A percentile compares a stretch with the other conserved stretches of the same genome.
These are phyloP conservation scores for Penicillium oxalicum DNA, from an alignment of 2,329 filamentous ascomycete genomes.

Conservation along the genomic window DNA sequence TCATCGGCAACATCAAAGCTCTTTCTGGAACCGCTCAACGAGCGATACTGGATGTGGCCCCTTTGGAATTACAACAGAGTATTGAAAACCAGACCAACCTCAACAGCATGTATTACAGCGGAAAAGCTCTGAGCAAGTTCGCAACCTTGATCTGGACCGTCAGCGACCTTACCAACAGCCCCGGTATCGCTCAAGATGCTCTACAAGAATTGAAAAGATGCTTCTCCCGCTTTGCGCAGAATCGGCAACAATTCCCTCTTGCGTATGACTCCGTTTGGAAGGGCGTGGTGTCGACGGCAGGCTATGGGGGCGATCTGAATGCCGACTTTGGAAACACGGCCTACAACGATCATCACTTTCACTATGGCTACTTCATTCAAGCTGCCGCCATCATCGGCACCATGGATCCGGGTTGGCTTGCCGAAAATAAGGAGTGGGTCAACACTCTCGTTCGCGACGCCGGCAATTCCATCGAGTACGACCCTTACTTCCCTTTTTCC, in stretches of 20 bases:
- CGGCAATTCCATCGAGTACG: constrained; percentile 66
- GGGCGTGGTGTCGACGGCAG: constrained; percentile 70
- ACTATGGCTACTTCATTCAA: constrained; percentile 80
- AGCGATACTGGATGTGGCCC: constrained; percentile 57
- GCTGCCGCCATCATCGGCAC: constrained; percentile 76
- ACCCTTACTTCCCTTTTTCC: constrained; percentile 73
- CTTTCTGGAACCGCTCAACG: constrained; percentile 49
- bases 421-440: constrained; percentile 69
- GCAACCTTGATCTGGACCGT: constrained; percentile 62
- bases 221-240: constrained; percentile 61
- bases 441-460: constrained; percentile 78
- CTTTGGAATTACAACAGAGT: constrained; percentile 69
- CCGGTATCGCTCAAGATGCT: constrained; percentile 51
- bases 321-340: constrained; percentile 85
- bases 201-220: constrained; percentile 59
- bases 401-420: constrained; percentile 69
- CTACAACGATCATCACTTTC: constrained; percentile 61
- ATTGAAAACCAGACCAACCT: constrained; percentile 67
- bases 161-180: constrained; percentile 57
- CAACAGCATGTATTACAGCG: constrained; percentile 88
- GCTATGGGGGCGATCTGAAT: constrained; percentile 62
- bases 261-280: constrained; percentile 62
- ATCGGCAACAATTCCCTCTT: constrained; percentile 59
- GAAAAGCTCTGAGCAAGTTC: constrained; percentile 78
- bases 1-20: constrained; percentile 30